Percentiles rank a stretch among this genome's conserved stretches.
Evolutionary conservation across 805 yeast species (phyloP).

Genomic region (Yamadazyma phyllophila): DNA sequence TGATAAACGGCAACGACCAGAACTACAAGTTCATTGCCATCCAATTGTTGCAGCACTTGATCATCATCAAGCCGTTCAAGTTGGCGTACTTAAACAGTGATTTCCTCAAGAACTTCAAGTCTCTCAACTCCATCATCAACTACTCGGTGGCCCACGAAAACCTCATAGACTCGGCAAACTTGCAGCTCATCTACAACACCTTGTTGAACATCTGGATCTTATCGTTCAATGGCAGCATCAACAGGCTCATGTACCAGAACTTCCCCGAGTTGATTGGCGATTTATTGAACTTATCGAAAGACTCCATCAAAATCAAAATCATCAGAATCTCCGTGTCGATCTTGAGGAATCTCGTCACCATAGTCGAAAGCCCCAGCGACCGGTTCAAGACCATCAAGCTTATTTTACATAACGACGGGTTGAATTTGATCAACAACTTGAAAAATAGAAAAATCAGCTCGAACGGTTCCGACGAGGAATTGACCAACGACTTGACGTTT

Average conservation of each 20-base stretch:
- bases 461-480: constrained; percentile 71
- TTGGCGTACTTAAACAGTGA: constrained; percentile 40
- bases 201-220: constrained; percentile 81
- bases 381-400: constrained; percentile 58
- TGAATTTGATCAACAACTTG: constrained; percentile 63
- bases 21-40: constrained; percentile 58
- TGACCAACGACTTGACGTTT: constrained; percentile 64
- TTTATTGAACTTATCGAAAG: constrained; percentile 60
- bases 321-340: constrained; percentile 80
- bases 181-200: constrained; percentile 82
- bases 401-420: constrained; percentile 72
- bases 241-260: constrained; percentile 46
- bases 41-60: constrained; percentile 63
- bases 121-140: constrained; percentile 20
- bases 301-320: constrained; percentile 88
- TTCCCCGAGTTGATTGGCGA: constrained; percentile 55
- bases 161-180: constrained; percentile 40
- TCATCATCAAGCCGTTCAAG: constrained; percentile 55
- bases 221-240: constrained; percentile 63
- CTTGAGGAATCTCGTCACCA: constrained; percentile 56
- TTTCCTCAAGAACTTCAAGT: constrained; percentile 32
- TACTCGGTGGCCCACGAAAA: constrained; percentile 10
- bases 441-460: constrained; percentile 85
- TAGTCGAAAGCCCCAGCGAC: constrained; percentile 22
- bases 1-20: constrained; percentile 31